These are phyloP conservation scores for Calcarisporium arbuscula DNA, from an alignment of 2,329 filamentous ascomycete species.

Conservation along the genomic window DNA sequence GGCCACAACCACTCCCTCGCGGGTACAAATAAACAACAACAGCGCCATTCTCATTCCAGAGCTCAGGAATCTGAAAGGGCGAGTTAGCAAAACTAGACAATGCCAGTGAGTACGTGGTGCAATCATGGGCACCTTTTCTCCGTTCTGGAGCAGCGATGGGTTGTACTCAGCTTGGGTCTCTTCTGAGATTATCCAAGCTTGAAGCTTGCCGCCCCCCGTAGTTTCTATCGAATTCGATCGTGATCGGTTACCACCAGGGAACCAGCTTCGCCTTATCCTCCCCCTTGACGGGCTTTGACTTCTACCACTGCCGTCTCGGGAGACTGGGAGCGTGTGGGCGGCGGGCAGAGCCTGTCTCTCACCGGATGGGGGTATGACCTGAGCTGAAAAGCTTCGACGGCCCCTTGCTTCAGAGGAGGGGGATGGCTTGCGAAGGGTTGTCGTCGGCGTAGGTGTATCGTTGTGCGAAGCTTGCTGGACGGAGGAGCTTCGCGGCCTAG, in stretches of 20 bases:
- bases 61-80: slow-evolving; percentile 49
- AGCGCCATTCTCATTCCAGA: slow-evolving; percentile 57
- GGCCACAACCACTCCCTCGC: slow-evolving; percentile 39
- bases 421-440: slow-evolving; percentile 22
- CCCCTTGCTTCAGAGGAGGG: slow-evolving; percentile 31
- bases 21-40: slow-evolving; percentile 53
- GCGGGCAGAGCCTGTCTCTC: slow-evolving; percentile 19
- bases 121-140: slow-evolving; percentile 42
- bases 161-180: slow-evolving; percentile 51
- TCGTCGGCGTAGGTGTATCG: slow-evolving; percentile 15
- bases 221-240: slow-evolving; percentile 42
- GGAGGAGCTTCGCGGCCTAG: slow-evolving; percentile 27
- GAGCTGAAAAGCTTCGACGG: slow-evolving; percentile 42
- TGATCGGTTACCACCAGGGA: slow-evolving; percentile 42
- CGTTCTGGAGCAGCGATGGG: slow-evolving; percentile 41
- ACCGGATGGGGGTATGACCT: slow-evolving; percentile 28
- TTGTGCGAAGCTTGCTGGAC: slow-evolving; percentile 19
- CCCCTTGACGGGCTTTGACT: slow-evolving; percentile 40
- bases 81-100: slow-evolving; percentile 2
- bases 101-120: too few species aligned
- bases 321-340: slow-evolving; percentile 18
- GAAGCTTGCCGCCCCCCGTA: slow-evolving; percentile 14
- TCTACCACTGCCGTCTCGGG: slow-evolving; percentile 21
- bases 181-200: slow-evolving; percentile 51
- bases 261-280: slow-evolving; percentile 47